These are phyloP conservation scores for Micractinium conductrix DNA, from an alignment of 139 green algal genomes.

Conservation along the genomic window DNA sequence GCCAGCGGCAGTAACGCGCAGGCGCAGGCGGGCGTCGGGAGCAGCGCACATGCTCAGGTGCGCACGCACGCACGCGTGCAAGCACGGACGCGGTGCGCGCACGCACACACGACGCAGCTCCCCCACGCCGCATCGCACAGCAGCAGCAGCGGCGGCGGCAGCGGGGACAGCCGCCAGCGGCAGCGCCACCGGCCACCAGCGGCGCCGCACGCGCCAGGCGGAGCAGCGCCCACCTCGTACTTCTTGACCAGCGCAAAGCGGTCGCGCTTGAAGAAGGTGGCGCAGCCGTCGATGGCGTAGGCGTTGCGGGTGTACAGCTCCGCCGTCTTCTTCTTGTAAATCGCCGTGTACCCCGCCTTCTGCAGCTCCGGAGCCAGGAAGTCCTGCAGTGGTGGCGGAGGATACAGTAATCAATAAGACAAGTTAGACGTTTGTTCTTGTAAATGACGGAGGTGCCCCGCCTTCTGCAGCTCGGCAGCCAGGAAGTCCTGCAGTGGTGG, in stretches of 20 bases:
- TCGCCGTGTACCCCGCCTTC: slow-evolving; percentile 90
- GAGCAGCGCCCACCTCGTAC: slow-evolving; percentile 84
- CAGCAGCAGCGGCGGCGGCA: neutral
- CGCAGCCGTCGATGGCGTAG: slow-evolving; percentile 97
- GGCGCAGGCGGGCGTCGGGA: too few species aligned
- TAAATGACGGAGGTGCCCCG: slow-evolving; percentile 96
- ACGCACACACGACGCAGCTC: too few species aligned
- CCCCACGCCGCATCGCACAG: too few species aligned
- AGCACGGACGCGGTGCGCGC: too few species aligned
- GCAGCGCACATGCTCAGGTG: too few species aligned
- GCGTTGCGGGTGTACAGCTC: slow-evolving; percentile 85
- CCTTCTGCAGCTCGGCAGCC: slow-evolving; percentile 79
- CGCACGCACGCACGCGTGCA: too few species aligned
- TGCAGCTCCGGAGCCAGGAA: slow-evolving; percentile 81
- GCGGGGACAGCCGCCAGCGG: neutral
- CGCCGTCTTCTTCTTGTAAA: slow-evolving; percentile 99
- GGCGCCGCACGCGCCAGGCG: too few species aligned
- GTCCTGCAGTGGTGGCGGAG: slow-evolving; percentile 53
- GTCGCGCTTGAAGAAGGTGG: slow-evolving; percentile 94
- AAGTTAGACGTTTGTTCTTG: slow-evolving; percentile 90
- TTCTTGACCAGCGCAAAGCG: slow-evolving; percentile 98
- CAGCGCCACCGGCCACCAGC: too few species aligned
- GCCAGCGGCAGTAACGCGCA: too few species aligned
- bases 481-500: slow-evolving; percentile 64
- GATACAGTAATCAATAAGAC: too few species aligned